Evolutionary conservation across 306 rosid species (phyloP), one percentile per base, ranked within the genome.

Genomic region (cucumber (Cucumis sativus)): DNA sequence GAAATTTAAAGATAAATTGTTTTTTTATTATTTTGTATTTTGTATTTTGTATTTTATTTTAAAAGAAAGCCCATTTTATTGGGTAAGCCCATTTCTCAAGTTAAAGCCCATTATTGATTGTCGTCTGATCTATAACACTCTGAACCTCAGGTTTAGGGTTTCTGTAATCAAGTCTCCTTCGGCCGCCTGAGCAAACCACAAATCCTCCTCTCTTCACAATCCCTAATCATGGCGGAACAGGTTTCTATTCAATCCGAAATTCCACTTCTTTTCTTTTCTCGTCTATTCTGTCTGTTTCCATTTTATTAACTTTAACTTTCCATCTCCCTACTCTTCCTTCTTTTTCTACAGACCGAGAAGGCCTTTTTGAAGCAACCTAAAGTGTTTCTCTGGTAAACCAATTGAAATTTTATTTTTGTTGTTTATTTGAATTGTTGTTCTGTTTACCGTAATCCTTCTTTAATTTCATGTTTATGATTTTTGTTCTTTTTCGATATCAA

Each of bases 351-450:
- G 94, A 91, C 97, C 4, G 91, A 93, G 89, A 93, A 89, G 79
- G 93, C 95, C 20, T 91, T 87, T 82, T 78, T 91, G 61, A 91
- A 91, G 86, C 95, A 91, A 78, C 93, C 89, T 1, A 89, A 85
- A 52, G 95, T 91, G 83, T 91, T 91, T 76, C 67, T 89, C 21
- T 25, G 94, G 94, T 91, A 82, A 18, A 10, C 21, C 8, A 7
- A 60, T 49, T 6, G 37, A 39, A 18, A 12, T 58, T 7, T 6
- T 7, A 0, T 49, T 21, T 49, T 49, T 21, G 23, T 14, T 3
- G 6, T 23, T 3, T 7, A 39, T 69, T 45, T 67, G 71, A 9
- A 18, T 39, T 71, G 6, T 70, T 76, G n/a, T 14, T 78, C 1
- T 47, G 41, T 78, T 49, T 28, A 1, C 45, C 0, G 18, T 18